Evolutionary conservation across 306 rosid species (phyloP).

Genomic region (Senna tora): DNA sequence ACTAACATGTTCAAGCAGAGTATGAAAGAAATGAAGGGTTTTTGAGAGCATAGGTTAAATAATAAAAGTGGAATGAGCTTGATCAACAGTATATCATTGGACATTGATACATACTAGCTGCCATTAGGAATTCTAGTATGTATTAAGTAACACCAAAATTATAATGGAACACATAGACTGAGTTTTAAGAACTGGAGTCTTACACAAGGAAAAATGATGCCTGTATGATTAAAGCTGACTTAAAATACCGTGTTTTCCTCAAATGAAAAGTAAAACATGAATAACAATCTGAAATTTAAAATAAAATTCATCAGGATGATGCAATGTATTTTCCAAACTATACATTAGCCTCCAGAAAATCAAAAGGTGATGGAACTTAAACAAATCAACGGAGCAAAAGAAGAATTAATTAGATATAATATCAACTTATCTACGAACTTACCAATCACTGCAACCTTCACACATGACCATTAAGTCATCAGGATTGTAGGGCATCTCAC

Average conservation of each 20-base stretch:
- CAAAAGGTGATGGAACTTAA: slow-evolving; percentile 24
- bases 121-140: slow-evolving; percentile 11
- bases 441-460: slow-evolving; percentile 96
- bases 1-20: not conserved
- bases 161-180: slow-evolving; percentile 19
- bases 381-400: slow-evolving; percentile 26
- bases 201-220: slow-evolving; percentile 36
- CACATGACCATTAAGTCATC: slow-evolving; percentile 98
- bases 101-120: slow-evolving; percentile 3
- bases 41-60: not conserved
- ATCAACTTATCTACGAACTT: slow-evolving; percentile 40
- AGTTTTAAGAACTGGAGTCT: slow-evolving; percentile 25
- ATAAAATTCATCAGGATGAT: slow-evolving; percentile 31
- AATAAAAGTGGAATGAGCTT: slow-evolving; percentile 4
- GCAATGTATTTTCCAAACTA: slow-evolving; percentile 16
- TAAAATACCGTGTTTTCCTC: slow-evolving; percentile 41
- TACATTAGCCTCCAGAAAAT: slow-evolving; percentile 34
- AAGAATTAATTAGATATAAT: slow-evolving; percentile 1
- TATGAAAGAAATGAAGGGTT: not conserved
- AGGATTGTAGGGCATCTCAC: slow-evolving; percentile 99
- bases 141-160: slow-evolving; percentile 19
- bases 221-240: slow-evolving; percentile 33
- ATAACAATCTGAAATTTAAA: slow-evolving; percentile 35
- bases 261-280: slow-evolving; percentile 37
- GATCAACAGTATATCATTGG: not conserved